These are phyloP conservation scores for Cladosporium sp. DNA, from an alignment of 2,329 filamentous ascomycete species.

Conservation along the genomic window DNA sequence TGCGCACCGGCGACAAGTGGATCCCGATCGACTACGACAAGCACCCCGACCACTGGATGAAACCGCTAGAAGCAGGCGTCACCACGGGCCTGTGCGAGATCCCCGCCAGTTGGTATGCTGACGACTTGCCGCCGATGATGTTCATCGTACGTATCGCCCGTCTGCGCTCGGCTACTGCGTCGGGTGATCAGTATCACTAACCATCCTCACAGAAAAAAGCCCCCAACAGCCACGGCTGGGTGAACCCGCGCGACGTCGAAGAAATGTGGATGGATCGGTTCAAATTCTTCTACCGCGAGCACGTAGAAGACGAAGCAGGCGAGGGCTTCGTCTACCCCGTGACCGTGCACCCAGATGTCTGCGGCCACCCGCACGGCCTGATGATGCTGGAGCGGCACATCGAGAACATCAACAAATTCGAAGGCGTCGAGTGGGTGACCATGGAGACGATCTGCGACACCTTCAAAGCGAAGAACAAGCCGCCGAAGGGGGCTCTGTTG, in stretches of 20 bases:
- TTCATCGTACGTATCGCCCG: constrained; percentile 51
- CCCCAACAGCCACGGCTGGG: constrained; percentile 66
- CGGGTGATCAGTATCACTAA: background rate
- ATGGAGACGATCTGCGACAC: constrained; percentile 73
- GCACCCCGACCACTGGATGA: constrained; percentile 66
- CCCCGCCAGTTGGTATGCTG: constrained; percentile 65
- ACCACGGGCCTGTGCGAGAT: constrained; percentile 68
- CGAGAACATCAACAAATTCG: constrained; percentile 66
- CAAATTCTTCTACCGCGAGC: constrained; percentile 68
- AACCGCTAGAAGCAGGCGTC: constrained; percentile 60
- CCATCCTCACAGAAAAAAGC: constrained; percentile 33
- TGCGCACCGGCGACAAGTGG: constrained; percentile 66
- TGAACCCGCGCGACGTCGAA: constrained; percentile 60
- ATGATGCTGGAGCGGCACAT: constrained; percentile 76
- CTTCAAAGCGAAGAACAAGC: constrained; percentile 67
- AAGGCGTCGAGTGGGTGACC: constrained; percentile 67
- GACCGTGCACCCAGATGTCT: constrained; percentile 75
- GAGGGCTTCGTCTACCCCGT: constrained; percentile 73
- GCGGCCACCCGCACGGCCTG: constrained; percentile 69
- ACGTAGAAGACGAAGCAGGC: constrained; percentile 53
- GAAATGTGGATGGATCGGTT: constrained; percentile 69
- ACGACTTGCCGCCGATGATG: constrained; percentile 68
- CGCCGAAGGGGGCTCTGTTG: constrained; percentile 62
- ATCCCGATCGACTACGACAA: constrained; percentile 68
- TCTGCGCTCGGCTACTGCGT: no score